A percentile compares a stretch with the other conserved stretches of the same genome.
phyloP scores from a whole-genome alignment of 2,329 filamentous ascomycete species.

The Botrytis cinerea region DNA sequence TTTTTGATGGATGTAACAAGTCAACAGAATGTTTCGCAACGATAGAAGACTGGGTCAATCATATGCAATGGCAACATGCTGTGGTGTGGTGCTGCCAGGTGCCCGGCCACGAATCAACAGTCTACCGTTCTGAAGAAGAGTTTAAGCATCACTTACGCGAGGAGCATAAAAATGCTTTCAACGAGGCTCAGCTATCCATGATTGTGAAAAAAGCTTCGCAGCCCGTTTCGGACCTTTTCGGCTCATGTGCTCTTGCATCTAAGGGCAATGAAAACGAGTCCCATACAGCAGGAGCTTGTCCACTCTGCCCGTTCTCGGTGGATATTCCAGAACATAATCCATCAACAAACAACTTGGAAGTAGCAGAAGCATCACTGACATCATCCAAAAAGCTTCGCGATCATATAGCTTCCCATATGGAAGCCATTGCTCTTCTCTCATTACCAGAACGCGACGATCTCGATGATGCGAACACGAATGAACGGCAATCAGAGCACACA shows the following conservation, averaged over 20 bases:
- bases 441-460: constrained; percentile 19
- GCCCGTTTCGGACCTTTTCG: background rate
- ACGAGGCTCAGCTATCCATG: constrained; percentile 9
- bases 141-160: background rate
- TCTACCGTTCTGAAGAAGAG: constrained; percentile 10
- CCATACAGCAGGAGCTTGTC: background rate
- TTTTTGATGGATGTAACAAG: constrained; percentile 12
- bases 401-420: constrained; percentile 15
- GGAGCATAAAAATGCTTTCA: constrained; percentile 5
- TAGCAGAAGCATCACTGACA: background rate
- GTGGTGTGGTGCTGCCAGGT: constrained; percentile 15
- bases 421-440: constrained; percentile 5
- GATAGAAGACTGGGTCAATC: constrained; percentile 6
- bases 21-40: constrained; percentile 4
- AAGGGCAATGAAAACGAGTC: background rate
- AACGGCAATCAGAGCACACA: constrained; percentile 11
- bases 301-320: constrained; percentile 4
- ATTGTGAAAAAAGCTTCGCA: constrained; percentile 2
- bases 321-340: background rate
- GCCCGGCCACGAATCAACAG: constrained; percentile 2
- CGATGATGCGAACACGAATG: constrained; percentile 5
- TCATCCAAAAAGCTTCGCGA: background rate
- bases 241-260: background rate
- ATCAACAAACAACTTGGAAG: background rate
- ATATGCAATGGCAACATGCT: constrained; percentile 21